Conservation (phyloP, 208 protist species). For the Tetramitus jugosus region DNA sequence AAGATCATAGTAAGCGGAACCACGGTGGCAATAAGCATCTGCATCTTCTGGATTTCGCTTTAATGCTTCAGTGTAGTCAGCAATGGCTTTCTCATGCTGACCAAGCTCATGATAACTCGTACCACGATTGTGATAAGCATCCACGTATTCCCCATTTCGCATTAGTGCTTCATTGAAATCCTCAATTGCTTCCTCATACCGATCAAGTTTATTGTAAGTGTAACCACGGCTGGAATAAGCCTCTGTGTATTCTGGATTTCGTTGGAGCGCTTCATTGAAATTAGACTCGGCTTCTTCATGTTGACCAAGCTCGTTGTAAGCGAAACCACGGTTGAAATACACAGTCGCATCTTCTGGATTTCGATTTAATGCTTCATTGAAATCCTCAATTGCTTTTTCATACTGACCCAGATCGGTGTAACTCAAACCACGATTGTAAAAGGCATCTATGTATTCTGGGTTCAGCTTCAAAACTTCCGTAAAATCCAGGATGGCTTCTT, state of each 20-base stretch:
- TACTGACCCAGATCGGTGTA: no score
- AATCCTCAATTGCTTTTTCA: no score
- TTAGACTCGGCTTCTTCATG: neutral
- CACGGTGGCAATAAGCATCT: slow-evolving; percentile 73
- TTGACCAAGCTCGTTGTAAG: no score
- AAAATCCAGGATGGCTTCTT: no score
- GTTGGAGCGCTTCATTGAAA: neutral
- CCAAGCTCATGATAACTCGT: slow-evolving; percentile 33
- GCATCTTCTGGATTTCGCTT: slow-evolving; percentile 53
- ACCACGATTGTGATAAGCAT: slow-evolving; percentile 72
- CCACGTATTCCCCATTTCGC: slow-evolving; percentile 48
- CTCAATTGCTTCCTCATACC: slow-evolving; percentile 50
- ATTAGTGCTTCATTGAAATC: slow-evolving; percentile 61
- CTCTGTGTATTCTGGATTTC: neutral
- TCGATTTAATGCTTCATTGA: no score
- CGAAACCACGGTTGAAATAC: no score
- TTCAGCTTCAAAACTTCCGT: no score
- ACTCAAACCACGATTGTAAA: no score
- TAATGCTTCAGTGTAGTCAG: slow-evolving; percentile 62
- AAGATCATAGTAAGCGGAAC: slow-evolving; percentile 4
- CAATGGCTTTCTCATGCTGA: slow-evolving; percentile 36
- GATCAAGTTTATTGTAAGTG: slow-evolving; percentile 53
- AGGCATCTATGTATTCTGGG: no score
- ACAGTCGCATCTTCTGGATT: no score
- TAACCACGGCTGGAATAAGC: slow-evolving; percentile 19